phyloP scores from a whole-genome alignment of 192 early-diverging fungal species.

The Rhizoclosmatium globosum region DNA sequence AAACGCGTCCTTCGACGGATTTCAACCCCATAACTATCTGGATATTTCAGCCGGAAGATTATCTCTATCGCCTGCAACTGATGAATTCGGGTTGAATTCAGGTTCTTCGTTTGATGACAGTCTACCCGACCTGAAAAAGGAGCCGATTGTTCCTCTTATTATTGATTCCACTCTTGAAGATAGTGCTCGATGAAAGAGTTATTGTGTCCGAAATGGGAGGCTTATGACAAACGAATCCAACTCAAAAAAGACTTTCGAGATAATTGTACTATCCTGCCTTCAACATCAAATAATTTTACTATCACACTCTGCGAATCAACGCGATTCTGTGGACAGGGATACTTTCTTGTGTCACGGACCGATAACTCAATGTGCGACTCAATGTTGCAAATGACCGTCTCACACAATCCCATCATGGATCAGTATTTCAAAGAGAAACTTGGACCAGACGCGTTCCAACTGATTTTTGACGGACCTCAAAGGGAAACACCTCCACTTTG shows the following conservation, averaged over 20 bases:
- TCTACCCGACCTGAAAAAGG: neutral
- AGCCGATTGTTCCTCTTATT: neutral
- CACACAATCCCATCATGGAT: neutral
- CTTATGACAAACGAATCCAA: conserved; percentile 20
- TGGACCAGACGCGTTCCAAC: conserved; percentile 11
- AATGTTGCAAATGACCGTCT: neutral
- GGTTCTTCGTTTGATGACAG: neutral
- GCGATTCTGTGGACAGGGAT: conserved; percentile 29
- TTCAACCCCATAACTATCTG: neutral
- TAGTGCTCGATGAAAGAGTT: neutral
- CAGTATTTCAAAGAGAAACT: neutral
- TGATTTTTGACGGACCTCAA: conserved; percentile 9
- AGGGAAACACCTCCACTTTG: conserved; percentile 8
- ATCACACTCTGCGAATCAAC: neutral
- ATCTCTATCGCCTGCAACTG: neutral
- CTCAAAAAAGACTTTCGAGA: neutral
- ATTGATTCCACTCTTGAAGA: neutral
- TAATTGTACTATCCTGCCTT: neutral
- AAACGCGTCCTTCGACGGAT: neutral
- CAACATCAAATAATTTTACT: neutral
- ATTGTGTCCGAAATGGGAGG: conserved; percentile 8
- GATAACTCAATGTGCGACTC: neutral
- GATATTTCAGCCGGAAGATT: neutral
- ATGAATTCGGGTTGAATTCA: neutral
- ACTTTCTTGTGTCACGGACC: conserved; percentile 11